Evolutionary conservation across 176 grass and related monocot genomes (phyloP).

Genomic region (Oryza longistaminata): DNA sequence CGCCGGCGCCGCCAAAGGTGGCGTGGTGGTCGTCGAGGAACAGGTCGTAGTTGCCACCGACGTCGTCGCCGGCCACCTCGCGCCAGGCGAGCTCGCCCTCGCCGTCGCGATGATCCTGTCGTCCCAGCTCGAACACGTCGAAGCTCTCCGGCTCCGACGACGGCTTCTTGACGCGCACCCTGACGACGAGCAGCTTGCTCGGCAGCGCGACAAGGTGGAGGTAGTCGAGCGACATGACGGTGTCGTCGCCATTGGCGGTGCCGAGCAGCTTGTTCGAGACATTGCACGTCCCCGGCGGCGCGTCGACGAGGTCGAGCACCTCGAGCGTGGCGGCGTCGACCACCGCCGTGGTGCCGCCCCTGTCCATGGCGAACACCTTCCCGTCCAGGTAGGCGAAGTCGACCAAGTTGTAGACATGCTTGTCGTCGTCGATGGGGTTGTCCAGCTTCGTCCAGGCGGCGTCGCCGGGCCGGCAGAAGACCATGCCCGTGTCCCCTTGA

Average conservation of each 20-base stretch:
- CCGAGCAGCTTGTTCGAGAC: no score
- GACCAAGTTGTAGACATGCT: neutral
- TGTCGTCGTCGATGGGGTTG: neutral
- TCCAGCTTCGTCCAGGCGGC: conserved; percentile 11
- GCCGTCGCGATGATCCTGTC: neutral
- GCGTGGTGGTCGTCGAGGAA: conserved; percentile 26
- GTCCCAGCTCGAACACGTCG: neutral
- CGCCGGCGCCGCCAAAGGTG: neutral
- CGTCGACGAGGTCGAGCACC: neutral
- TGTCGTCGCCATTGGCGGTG: neutral
- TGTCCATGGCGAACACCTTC: conserved; percentile 2
- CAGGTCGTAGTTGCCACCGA: conserved; percentile 3
- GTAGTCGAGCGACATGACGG: neutral
- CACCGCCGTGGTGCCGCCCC: neutral
- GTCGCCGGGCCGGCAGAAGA: neutral
- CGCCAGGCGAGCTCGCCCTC: neutral
- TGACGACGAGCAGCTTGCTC: conserved; percentile 15
- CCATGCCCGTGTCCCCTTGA: neutral
- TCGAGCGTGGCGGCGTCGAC: neutral
- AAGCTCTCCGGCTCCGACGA: conserved; percentile 1
- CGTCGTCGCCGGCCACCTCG: neutral
- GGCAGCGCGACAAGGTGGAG: conserved; percentile 17
- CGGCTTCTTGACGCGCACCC: neutral
- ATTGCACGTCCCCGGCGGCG: neutral
- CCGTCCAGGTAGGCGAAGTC: neutral